Base-by-base conservation (phyloP, 129 eudicot genomes). In the Artemisia argyi region DNA sequence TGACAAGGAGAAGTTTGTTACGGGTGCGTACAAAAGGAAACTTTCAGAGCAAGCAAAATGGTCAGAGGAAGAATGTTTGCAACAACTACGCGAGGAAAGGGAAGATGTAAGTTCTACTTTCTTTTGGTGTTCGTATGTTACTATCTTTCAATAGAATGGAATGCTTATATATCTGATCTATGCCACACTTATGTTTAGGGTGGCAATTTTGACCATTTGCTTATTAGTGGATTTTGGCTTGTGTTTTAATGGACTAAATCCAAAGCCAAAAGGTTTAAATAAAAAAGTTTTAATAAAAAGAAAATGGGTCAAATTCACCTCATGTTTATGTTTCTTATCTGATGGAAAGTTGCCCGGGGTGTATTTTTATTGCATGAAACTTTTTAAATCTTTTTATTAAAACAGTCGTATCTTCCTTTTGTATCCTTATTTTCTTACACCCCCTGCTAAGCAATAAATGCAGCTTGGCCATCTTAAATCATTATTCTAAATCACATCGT, bases 41-140 rank as follows among this genome's bases (percentile, higher is more conserved):
- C 98, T 94, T 50, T 96, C 98, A 0, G 98, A 94, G 86, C 93
- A 86, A 80, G 91, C 87, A 65, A 90, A 90, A 68, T 94, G 97
- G 97, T 49, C 78, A 81, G 93, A 80, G 83, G 98, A 88, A 85
- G 96, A 94, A 74, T 91, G 96, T 12, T 55, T 93, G 71, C 95
- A 90, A 52, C 85, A 93, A 78, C 78, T 94, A 53, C 85, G 96
- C 15, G 98, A 94, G 72, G 91, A 85, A 69, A 87, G 78, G 81
- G 98, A 94, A 32, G 98, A 93, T 89, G 98, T 89, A 80, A 73
- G 96, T 80, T 19, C 13, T 66, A 11, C 67, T 80, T 71, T 54
- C 72, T 58, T 52, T 70, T 8, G 11, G 44, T 24, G 3, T 60
- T 12, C 19, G n/a, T 16, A 16, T 51, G 17, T n/a, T 51, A 59